Evolutionary conservation across 2,329 filamentous ascomycete species (phyloP).

Genomic region (Alternaria burnsii): DNA sequence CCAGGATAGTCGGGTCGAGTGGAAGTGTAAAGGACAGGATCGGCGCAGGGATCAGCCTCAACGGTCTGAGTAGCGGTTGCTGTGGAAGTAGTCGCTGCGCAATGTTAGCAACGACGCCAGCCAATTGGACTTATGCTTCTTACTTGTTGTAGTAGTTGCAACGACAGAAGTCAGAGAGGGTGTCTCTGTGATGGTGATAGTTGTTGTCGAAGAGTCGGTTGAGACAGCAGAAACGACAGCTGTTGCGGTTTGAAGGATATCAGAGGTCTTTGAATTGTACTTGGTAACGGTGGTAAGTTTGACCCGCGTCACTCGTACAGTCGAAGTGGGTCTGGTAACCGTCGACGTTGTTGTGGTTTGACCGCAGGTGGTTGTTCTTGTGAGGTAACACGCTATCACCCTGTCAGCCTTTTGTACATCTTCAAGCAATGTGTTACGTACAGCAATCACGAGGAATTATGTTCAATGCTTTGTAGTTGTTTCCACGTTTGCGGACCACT

Average conservation of each 20-base stretch:
- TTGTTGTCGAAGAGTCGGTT: background rate
- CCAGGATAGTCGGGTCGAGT: background rate
- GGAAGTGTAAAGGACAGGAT: background rate
- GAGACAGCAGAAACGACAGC: background rate
- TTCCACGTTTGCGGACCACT: background rate
- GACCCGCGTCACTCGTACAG: background rate
- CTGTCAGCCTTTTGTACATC: background rate
- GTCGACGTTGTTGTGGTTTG: background rate
- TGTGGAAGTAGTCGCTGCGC: background rate
- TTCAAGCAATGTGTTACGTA: background rate
- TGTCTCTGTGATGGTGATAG: background rate
- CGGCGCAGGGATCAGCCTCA: background rate
- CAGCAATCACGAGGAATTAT: background rate
- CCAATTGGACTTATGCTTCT: fast-evolving
- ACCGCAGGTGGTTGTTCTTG: background rate
- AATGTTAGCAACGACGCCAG: background rate
- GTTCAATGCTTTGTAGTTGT: background rate
- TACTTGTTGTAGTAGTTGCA: background rate
- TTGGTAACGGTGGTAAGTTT: background rate
- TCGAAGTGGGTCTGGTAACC: background rate
- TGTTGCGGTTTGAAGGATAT: background rate
- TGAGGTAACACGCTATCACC: background rate
- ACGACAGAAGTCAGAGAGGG: background rate
- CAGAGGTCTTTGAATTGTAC: background rate
- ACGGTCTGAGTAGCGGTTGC: background rate